Evolutionary conservation across 306 rosid species (phyloP), one percentile per base, ranked within the genome.

Genomic region (Comarum palustre): DNA sequence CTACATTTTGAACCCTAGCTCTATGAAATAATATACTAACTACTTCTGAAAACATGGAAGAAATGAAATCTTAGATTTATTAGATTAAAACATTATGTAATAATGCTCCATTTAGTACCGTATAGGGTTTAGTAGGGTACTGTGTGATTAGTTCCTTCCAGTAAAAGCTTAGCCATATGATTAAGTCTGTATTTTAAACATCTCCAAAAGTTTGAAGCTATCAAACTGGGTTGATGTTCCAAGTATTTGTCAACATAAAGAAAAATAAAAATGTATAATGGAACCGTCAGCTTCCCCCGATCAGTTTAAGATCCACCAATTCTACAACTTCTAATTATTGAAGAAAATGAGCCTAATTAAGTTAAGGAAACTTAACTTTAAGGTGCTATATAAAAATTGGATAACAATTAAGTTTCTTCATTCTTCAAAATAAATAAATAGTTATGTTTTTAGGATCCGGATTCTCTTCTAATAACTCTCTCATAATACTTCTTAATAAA

Each of bases 161-260:
- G 24, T 8, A 55, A 10, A 25, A 41, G 54, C 65, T 7, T 39
- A 16, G 7, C 14, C 42, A 57, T 42, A 32, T 61, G 43, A 61
- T 61, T 17, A 43, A 42, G 75, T 25, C 3, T 41, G 57, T 72
- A 58, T 57, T 42, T 27, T 29, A 19, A 38, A 32, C 6, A 10
- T 43, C 68, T 17, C 65, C 20, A 61, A 58, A 58, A 39, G 66
- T 55, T 71, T 55, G 75, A 55, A 71, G 65, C 54, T 39, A 71
- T 24, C 75, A 71, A 71, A 72, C 68, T 25, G 31, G 73, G 43
- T 42, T 54, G 58, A 12, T 16, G 43, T 42, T 58, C 2, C 68
- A 25, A 58, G 54, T 58, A 27, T 42, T 17, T 58, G 27, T 72
- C 55, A 41, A 39, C 12, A 36, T 13, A 5, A 11, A 24, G 42